These are phyloP conservation scores for Aspergillus cejpii DNA, from an alignment of 2,329 filamentous ascomycete genomes.

Conservation along the genomic window DNA sequence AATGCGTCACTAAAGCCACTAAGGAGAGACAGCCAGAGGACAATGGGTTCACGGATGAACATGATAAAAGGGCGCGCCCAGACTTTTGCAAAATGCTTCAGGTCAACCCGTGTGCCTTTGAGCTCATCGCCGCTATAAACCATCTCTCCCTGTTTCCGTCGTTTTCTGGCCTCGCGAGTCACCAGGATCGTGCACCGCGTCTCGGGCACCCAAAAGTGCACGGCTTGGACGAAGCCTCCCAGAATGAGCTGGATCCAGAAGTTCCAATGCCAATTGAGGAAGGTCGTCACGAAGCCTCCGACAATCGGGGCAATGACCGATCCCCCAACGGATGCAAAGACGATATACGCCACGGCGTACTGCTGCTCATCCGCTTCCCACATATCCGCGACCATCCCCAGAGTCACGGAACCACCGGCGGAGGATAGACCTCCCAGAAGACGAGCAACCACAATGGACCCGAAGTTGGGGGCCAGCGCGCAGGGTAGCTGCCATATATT, in stretches of 20 bases:
- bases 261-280: constrained; percentile 55
- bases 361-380: constrained; percentile 65
- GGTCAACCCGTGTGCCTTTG: constrained; percentile 43
- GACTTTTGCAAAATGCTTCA: constrained; percentile 34
- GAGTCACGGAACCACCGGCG: constrained; percentile 64
- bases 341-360: constrained; percentile 67
- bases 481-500: constrained; percentile 72
- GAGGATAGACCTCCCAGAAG: constrained; percentile 63
- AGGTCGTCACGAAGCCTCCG: constrained; percentile 49
- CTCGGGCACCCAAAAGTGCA: constrained; percentile 55
- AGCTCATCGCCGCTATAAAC: constrained; percentile 61
- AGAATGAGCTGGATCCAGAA: constrained; percentile 59
- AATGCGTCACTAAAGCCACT: constrained; percentile 67
- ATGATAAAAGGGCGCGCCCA: constrained; percentile 64
- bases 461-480: constrained; percentile 65
- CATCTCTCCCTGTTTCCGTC: constrained; percentile 49
- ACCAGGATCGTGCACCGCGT: constrained; percentile 53
- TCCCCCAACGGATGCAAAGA: constrained; percentile 71
- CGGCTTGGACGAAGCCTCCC: constrained; percentile 46
- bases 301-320: constrained; percentile 56
- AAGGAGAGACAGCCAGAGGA: constrained; percentile 61
- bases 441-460: constrained; percentile 60
- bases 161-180: constrained; percentile 52
- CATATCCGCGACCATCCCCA: constrained; percentile 69
- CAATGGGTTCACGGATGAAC: constrained; percentile 69